Conservation (phyloP, 192 early-diverging fungal species). For the Podila verticillata region DNA sequence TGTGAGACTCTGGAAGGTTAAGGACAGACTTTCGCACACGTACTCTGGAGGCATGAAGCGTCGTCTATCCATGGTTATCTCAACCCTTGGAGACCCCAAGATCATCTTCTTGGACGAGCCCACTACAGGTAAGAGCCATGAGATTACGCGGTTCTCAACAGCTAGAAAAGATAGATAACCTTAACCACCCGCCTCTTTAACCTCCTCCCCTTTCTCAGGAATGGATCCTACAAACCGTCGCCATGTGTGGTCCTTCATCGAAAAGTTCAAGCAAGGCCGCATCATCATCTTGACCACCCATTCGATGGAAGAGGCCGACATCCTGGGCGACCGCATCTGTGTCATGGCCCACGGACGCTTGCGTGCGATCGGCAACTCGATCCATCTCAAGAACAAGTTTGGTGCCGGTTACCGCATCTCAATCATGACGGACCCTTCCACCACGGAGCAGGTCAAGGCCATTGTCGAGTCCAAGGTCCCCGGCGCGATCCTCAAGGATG, state of each 20-base stretch:
- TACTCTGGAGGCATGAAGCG: conserved; percentile 85
- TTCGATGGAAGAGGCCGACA: conserved; percentile 78
- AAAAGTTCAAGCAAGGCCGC: conserved; percentile 78
- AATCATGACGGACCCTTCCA: conserved; percentile 61
- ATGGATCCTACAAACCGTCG: conserved; percentile 87
- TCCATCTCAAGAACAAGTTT: conserved; percentile 77
- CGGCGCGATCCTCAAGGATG: conserved; percentile 71
- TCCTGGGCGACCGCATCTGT: conserved; percentile 68
- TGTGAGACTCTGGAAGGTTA: conserved; percentile 74
- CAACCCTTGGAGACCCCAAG: conserved; percentile 76
- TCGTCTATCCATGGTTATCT: conserved; percentile 73
- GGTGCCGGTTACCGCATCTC: conserved; percentile 78
- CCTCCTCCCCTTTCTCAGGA: conserved; percentile 40
- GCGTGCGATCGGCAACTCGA: conserved; percentile 68
- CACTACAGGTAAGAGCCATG: conserved; percentile 52
- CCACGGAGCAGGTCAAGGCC: conserved; percentile 58
- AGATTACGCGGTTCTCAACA: too few relatives aligned
- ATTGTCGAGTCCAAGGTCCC: conserved; percentile 57
- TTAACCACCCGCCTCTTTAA: too few relatives aligned
- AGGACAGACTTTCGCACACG: conserved; percentile 66
- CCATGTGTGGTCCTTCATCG: conserved; percentile 81
- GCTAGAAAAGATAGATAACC: too few relatives aligned
- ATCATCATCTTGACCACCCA: conserved; percentile 81
- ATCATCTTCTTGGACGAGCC: conserved; percentile 80
- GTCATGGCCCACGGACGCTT: conserved; percentile 74